Conservation (phyloP, 805 yeast species). For the Suhomyces sp. region DNA sequence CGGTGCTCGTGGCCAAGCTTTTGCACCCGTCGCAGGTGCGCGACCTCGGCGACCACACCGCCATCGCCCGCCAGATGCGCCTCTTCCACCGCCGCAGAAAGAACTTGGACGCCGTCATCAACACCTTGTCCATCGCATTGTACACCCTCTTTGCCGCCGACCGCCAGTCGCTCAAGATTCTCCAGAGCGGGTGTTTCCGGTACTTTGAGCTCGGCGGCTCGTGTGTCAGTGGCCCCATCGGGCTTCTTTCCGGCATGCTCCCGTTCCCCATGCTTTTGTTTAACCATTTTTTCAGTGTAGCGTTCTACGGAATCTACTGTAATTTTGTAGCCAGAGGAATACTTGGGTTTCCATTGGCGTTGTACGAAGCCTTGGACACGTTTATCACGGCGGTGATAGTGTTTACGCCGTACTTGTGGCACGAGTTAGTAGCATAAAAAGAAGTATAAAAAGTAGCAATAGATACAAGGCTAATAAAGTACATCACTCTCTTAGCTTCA, state of each 20-base stretch:
- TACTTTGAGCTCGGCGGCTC: conserved; percentile 85
- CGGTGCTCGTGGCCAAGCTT: conserved; percentile 61
- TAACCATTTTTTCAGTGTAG: conserved; percentile 87
- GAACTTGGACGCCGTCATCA: conserved; percentile 75
- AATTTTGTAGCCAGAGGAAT: conserved; percentile 68
- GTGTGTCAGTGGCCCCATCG: conserved; percentile 74
- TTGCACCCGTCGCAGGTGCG: conserved; percentile 53
- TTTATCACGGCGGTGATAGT: conserved; percentile 72
- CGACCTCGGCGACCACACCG: conserved; percentile 55
- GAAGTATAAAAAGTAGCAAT: no score
- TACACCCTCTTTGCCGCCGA: conserved; percentile 91
- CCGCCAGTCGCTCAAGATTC: conserved; percentile 53
- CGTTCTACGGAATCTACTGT: conserved; percentile 72
- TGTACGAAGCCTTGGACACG: conserved; percentile 65
- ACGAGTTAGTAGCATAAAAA: conserved; percentile 39
- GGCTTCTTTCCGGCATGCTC: conserved; percentile 75
- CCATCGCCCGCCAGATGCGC: conserved; percentile 53
- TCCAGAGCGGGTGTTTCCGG: conserved; percentile 85
- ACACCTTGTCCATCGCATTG: conserved; percentile 86
- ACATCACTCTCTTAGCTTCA: no score
- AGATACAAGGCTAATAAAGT: no score
- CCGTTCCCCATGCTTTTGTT: conserved; percentile 75
- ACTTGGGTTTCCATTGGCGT: conserved; percentile 63
- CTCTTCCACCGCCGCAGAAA: conserved; percentile 80
- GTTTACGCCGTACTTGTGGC: conserved; percentile 73